Evolutionary conservation across 768 basidiomycete genomes (phyloP), one percentile per base, ranked within the genome.

Genomic region (Strobilomyces confusus): DNA sequence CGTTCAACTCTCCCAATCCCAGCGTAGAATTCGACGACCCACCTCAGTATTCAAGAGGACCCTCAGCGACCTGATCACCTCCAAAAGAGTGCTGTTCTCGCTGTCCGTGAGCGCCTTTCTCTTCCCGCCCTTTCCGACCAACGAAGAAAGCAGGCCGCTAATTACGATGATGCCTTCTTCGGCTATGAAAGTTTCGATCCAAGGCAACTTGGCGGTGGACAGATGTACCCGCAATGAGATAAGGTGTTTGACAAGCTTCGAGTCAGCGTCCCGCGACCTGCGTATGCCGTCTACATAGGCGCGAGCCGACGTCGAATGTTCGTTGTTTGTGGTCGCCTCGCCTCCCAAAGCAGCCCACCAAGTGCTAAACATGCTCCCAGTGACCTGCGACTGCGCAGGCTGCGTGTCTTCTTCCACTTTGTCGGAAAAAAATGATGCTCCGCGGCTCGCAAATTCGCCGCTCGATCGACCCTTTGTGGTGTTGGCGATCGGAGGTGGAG

Each of bases 31-130:
- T 42, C 9, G 32, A 42, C 23, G 54, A 59, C 66, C 36, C 62
- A 92, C 93, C 70, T 89, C 83, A 1, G 87, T 95, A 62, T 97
- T 97, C 57, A 94, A 73, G 17, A 98, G 70, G 0, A 87, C 87
- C 37, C 92, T 76, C 22, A 97, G 69, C 65, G 90, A 93, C 63
- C 86, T 89, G 58, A 92, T 76, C 22, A 85, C 68, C 64, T 95
- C 92, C 29, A 86, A 62, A 25, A 94, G 72, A 2, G 86, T 81
- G 3, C 77, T 80, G 13, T 77, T 80, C 64, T 92, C 89, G 25
- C 79, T 69, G 44, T 95, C 90, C 4, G 72, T 78, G 48, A 83
- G 64, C n/a, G 59, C 67, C 56, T 77, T 81, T 62, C 77, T 76
- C 70, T 83, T 84, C n/a, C 82, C 82, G 12, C 78, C 79, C 63